These are phyloP conservation scores for Dictyostelium firmibasis DNA, from an alignment of 78 protist species.

Conservation along the genomic window DNA sequence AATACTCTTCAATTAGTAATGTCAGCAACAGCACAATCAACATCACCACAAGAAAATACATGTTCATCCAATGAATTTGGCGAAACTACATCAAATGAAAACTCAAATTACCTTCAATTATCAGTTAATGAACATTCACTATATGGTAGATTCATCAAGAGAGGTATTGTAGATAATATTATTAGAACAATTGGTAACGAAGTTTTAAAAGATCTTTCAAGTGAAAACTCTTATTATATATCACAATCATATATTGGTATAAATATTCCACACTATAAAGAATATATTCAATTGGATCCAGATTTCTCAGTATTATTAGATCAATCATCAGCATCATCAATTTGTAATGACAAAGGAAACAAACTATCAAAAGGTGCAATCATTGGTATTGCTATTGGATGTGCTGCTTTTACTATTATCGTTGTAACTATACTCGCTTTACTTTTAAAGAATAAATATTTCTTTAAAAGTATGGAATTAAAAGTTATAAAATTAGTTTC, in stretches of 20 bases:
- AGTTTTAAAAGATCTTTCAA: background rate
- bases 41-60: background rate
- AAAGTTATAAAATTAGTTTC: background rate
- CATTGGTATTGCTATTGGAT: background rate
- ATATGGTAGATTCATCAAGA: slow-evolving; percentile 1
- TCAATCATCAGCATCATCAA: background rate
- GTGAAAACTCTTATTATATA: background rate
- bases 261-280: background rate
- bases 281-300: background rate
- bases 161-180: background rate
- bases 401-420: background rate
- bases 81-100: background rate
- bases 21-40: background rate
- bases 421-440: background rate
- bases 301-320: background rate
- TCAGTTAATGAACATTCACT: background rate
- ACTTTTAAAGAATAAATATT: background rate
- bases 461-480: background rate
- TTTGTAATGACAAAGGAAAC: background rate
- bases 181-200: background rate
- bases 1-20: slow-evolving; percentile 8
- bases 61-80: slow-evolving; percentile 6
- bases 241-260: slow-evolving; percentile 8
- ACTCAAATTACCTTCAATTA: background rate
- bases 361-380: background rate